A percentile compares a stretch with the other conserved stretches of the same genome.
These are phyloP conservation scores for Gryganskiella cystojenkinii DNA, from an alignment of 192 early-diverging fungal species.

Conservation along the genomic window DNA sequence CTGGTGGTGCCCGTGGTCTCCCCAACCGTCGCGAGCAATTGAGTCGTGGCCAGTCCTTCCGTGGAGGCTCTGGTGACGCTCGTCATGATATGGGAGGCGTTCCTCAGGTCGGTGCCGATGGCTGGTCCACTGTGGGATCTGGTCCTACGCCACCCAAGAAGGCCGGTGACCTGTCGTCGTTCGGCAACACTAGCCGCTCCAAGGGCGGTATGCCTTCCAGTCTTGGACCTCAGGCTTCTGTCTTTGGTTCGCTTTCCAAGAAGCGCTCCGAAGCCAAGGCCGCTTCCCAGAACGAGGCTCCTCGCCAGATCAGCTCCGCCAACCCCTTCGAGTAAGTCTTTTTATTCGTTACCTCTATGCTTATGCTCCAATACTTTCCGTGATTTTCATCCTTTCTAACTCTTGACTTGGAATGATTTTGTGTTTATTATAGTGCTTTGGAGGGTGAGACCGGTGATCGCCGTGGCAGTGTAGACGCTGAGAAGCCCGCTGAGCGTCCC, in stretches of 20 bases:
- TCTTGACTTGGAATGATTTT: neutral
- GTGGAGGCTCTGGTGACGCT: slow-evolving; percentile 56
- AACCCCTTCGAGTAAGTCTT: slow-evolving; percentile 56
- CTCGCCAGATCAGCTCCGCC: slow-evolving; percentile 55
- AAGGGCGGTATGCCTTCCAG: slow-evolving; percentile 58
- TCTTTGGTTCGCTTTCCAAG: slow-evolving; percentile 60
- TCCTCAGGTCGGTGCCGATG: slow-evolving; percentile 69
- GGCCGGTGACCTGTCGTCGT: slow-evolving; percentile 78
- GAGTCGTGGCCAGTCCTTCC: slow-evolving; percentile 67
- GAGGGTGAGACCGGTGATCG: slow-evolving; percentile 40
- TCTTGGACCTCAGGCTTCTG: slow-evolving; percentile 65
- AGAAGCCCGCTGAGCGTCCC: slow-evolving; percentile 49
- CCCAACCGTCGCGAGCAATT: slow-evolving; percentile 73
- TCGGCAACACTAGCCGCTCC: slow-evolving; percentile 76
- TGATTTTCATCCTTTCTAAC: too few relatives aligned
- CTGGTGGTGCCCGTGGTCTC: slow-evolving; percentile 68
- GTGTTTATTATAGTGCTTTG: slow-evolving; percentile 30
- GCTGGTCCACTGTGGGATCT: slow-evolving; percentile 75
- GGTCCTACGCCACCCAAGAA: slow-evolving; percentile 59
- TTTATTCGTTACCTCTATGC: slow-evolving; percentile 57
- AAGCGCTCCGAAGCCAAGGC: slow-evolving; percentile 57
- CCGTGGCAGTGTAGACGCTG: slow-evolving; percentile 40
- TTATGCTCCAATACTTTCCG: too few relatives aligned
- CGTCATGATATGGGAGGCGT: slow-evolving; percentile 38
- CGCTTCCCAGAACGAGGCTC: slow-evolving; percentile 51